These are phyloP conservation scores for Aspergillus indologenus DNA, from an alignment of 495 filamentous ascomycete genomes.

Conservation along the genomic window DNA sequence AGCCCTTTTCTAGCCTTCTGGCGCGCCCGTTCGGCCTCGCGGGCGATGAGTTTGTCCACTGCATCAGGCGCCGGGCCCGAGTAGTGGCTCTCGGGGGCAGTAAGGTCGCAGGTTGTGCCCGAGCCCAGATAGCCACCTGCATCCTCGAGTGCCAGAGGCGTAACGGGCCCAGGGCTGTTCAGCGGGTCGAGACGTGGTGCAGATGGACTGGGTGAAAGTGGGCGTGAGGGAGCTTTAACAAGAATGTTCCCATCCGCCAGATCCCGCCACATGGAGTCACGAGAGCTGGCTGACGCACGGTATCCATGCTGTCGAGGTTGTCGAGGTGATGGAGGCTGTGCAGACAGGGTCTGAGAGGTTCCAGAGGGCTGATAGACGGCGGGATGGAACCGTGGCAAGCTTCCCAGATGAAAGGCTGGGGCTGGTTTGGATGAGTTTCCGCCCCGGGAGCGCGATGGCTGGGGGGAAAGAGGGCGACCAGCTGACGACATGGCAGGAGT, in stretches of 20 bases:
- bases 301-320: constrained; percentile 34
- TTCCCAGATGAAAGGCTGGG: constrained; percentile 40
- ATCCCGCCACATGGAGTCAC: constrained; percentile 39
- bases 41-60: constrained; percentile 37
- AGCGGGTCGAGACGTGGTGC: constrained; percentile 66
- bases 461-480: constrained; percentile 34
- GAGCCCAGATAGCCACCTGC: constrained; percentile 51
- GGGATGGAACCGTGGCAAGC: constrained; percentile 48
- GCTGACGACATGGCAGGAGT: constrained; percentile 40
- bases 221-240: constrained; percentile 28
- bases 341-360: constrained; percentile 18
- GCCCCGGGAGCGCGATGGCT: constrained; percentile 26
- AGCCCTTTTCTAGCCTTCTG: constrained; percentile 32
- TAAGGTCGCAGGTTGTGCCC: constrained; percentile 27
- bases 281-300: constrained; percentile 33
- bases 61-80: constrained; percentile 31
- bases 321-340: constrained; percentile 31
- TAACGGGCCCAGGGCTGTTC: constrained; percentile 74
- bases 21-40: constrained; percentile 38
- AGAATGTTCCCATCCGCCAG: constrained; percentile 27
- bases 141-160: constrained; percentile 68
- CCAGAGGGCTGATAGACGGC: constrained; percentile 42
- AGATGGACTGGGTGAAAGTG: constrained; percentile 41
- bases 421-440: constrained; percentile 32
- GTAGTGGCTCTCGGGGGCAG: constrained; percentile 21